Conservation (phyloP, 192 early-diverging fungal genomes). For the Lobosporangium transversale region DNA sequence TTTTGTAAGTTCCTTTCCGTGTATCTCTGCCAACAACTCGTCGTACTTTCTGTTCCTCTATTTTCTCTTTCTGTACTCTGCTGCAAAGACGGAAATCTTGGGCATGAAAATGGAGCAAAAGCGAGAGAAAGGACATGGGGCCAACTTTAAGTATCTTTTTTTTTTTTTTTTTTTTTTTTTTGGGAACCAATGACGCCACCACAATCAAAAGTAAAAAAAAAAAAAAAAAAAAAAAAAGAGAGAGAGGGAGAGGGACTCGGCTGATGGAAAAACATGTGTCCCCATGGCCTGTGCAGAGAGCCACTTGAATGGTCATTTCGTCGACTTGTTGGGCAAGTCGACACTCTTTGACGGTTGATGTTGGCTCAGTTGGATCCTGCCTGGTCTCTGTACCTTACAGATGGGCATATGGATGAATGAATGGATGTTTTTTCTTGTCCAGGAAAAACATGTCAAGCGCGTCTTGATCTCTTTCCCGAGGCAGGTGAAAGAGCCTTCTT, state of each 20-base stretch:
- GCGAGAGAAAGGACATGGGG: slow-evolving; percentile 45
- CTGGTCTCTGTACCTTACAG: slow-evolving; percentile 14
- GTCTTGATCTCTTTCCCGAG: slow-evolving; percentile 49
- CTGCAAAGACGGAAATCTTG: slow-evolving; percentile 50
- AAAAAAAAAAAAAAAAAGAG: slow-evolving; percentile 28
- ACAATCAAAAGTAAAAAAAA: slow-evolving; percentile 21
- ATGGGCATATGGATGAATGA: slow-evolving; percentile 32
- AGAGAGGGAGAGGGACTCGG: slow-evolving; percentile 27
- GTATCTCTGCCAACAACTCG: slow-evolving; percentile 26
- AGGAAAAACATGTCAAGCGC: slow-evolving; percentile 39
- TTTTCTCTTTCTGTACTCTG: slow-evolving; percentile 46
- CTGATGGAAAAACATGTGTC: slow-evolving; percentile 19
- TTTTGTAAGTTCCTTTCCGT: slow-evolving; percentile 53
- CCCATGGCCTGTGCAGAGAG: not conserved
- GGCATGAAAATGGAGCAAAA: slow-evolving; percentile 47
- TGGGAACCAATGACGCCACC: too few relatives aligned
- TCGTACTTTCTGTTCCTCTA: slow-evolving; percentile 37
- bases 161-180: too few relatives aligned
- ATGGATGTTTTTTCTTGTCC: not conserved
- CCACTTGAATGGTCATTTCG: slow-evolving; percentile 5
- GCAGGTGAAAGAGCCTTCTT: slow-evolving; percentile 37
- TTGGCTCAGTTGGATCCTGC: too few relatives aligned
- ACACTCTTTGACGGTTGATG: too few relatives aligned
- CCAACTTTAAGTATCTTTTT: too few relatives aligned
- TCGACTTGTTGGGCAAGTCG: too few relatives aligned